Evolutionary conservation across 192 early-diverging fungal species (phyloP).

Genomic region (Radiomyces spectabilis): DNA sequence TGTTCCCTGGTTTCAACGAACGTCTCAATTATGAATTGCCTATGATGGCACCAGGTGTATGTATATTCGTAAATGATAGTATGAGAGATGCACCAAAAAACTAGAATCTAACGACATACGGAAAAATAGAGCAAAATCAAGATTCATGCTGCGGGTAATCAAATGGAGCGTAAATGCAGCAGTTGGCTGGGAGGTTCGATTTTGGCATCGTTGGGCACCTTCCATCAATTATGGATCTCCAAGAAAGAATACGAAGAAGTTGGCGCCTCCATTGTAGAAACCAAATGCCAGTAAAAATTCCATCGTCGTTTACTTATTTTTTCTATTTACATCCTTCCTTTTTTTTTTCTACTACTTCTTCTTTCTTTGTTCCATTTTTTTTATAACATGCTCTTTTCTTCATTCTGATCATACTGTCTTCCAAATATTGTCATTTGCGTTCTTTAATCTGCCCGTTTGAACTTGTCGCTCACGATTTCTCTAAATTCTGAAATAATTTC

Average conservation of each 20-base stretch:
- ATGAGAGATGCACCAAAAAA: too few species aligned
- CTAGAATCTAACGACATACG: too few species aligned
- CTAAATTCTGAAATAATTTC: slow-evolving; percentile 89
- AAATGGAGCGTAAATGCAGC: slow-evolving; percentile 84
- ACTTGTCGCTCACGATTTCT: slow-evolving; percentile 68
- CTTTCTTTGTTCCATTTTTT: too few species aligned
- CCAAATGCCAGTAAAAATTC: slow-evolving; percentile 62
- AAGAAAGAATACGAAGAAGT: slow-evolving; percentile 91
- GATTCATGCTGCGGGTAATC: slow-evolving; percentile 68
- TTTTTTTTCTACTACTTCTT: not conserved
- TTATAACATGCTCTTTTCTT: too few species aligned
- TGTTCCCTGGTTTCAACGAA: slow-evolving; percentile 84
- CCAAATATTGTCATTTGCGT: too few species aligned
- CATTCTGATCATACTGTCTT: too few species aligned
- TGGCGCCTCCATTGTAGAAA: slow-evolving; percentile 79
- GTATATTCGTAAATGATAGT: too few species aligned
- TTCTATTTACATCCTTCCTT: not conserved
- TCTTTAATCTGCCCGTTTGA: slow-evolving; percentile 18
- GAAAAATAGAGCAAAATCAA: slow-evolving; percentile 63
- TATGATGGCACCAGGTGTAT: slow-evolving; percentile 59
- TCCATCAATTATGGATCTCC: slow-evolving; percentile 99
- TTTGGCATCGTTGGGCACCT: slow-evolving; percentile 88
- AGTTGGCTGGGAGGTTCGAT: slow-evolving; percentile 98
- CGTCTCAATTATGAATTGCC: slow-evolving; percentile 69
- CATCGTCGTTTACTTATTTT: too few species aligned